These are phyloP conservation scores for Hansfordia pulvinata DNA, from an alignment of 2,329 filamentous ascomycete genomes.

Conservation along the genomic window DNA sequence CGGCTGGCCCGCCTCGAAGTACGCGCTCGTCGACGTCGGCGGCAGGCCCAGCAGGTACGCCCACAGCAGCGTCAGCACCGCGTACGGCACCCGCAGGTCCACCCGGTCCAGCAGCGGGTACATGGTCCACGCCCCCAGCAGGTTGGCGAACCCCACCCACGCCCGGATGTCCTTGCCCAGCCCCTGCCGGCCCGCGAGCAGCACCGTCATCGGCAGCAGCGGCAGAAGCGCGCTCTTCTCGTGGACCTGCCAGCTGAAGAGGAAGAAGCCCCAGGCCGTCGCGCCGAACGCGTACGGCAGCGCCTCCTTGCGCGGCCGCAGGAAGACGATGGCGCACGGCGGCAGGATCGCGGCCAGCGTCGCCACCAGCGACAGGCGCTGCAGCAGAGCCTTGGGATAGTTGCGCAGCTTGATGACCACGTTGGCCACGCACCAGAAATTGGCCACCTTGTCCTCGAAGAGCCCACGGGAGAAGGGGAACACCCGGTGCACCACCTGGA, in stretches of 20 bases:
- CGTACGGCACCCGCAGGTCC: conserved; percentile 71
- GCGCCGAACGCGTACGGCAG: conserved; percentile 70
- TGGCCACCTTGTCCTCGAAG: conserved; percentile 98
- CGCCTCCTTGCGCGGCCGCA: conserved; percentile 62
- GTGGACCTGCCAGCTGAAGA: conserved; percentile 96
- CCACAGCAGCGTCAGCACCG: conserved; percentile 76
- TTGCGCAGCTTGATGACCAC: conserved; percentile 74
- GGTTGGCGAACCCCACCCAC: conserved; percentile 94
- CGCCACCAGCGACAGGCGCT: conserved; percentile 58
- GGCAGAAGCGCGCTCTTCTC: conserved; percentile 94
- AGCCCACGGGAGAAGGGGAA: conserved; percentile 93
- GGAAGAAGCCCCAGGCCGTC: conserved; percentile 91
- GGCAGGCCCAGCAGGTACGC: conserved; percentile 81
- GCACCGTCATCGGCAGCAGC: conserved; percentile 80
- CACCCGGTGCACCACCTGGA: conserved; percentile 79
- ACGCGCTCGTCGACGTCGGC: conserved; percentile 58
- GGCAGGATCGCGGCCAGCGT: conserved; percentile 68
- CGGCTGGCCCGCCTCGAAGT: conserved; percentile 38
- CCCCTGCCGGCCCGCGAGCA: conserved; percentile 67
- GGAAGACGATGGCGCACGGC: conserved; percentile 66
- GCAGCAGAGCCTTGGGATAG: conserved; percentile 59
- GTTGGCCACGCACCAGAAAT: conserved; percentile 92
- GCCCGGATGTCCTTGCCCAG: conserved; percentile 63
- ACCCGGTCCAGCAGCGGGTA: conserved; percentile 82
- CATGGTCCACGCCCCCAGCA: conserved; percentile 83